Evolutionary conservation across 768 basidiomycete species (phyloP), one percentile per base, ranked within the genome.

Genomic region (Cubamyces sp.): DNA sequence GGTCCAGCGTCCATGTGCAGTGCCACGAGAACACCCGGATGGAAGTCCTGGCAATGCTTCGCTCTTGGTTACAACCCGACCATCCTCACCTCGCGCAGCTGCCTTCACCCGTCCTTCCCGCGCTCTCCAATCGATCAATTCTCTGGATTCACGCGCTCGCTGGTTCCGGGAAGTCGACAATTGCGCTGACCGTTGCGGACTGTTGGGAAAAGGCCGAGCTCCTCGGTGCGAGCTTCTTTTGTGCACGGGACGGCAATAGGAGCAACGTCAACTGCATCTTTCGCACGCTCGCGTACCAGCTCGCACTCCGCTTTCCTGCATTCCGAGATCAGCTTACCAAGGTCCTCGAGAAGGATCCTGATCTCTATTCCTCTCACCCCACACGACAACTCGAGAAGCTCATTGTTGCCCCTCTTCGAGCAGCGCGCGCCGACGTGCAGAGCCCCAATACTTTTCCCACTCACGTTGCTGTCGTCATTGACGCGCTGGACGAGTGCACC

Each of bases 401-500:
- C 14, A 48, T 66, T 18, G 43, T 60, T 4, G 51, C 55, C 2
- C 64, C 64, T 14, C 47, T 66, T 9, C 8, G n/a, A 7, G 23
- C 21, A 41, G 25, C 16, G 5, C 11, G 28, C 8, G 40, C 39
- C 3, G 11, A 34, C 9, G 9, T 9, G 9, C 6, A 5, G 4
- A 11, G 9, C 9, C 34, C 34, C 34, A 19, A 26, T 4, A 3
- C 21, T 0, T 54, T 26, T 42, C 53, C 40, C 12, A 14, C 21
- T 0, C 12, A 26, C 19, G 52, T 55, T 15, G 45, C 23, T 3
- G 28, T 68, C 25, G 47, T 68, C 12, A 56, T 68, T 14, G 66
- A 68, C 45, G 66, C 66, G 14, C 41, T 68, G 7, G 66, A 68
- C 45, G 66, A 68, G 55, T 68, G 66, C 48, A 28, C 37, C 3